A percentile compares a stretch with the other conserved stretches of the same genome.
Evolutionary conservation across 1,284 basidiomycete species (phyloP).

Genomic region (Chalciporus sp.): DNA sequence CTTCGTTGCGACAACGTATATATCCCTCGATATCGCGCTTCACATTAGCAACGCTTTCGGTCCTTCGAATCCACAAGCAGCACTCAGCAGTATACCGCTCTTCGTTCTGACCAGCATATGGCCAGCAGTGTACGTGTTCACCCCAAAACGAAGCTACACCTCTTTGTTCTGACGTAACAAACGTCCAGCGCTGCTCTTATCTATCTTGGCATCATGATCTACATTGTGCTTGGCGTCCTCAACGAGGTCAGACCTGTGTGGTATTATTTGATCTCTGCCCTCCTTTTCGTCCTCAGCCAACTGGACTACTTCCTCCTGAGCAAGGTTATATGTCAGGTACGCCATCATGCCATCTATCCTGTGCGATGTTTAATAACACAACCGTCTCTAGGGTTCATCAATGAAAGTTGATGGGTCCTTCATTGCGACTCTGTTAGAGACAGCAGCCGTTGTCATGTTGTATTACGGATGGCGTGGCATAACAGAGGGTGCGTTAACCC

Average conservation of each 20-base stretch:
- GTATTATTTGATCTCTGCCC: slow-evolving; percentile 65
- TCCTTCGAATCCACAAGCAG: slow-evolving; percentile 54
- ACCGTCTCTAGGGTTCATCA: slow-evolving; percentile 50
- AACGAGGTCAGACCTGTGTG: slow-evolving; percentile 73
- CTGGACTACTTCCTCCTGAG: slow-evolving; percentile 78
- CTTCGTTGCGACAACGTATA: slow-evolving; percentile 74
- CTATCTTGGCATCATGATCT: slow-evolving; percentile 74
- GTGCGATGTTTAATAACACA: slow-evolving; percentile 9
- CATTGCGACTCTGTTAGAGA: slow-evolving; percentile 76
- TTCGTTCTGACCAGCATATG: slow-evolving; percentile 83
- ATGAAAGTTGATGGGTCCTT: slow-evolving; percentile 80
- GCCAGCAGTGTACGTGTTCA: slow-evolving; percentile 65
- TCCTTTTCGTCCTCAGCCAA: slow-evolving; percentile 75
- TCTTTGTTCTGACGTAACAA: slow-evolving; percentile 1
- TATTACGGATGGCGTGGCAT: slow-evolving; percentile 83
- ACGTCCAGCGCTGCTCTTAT: slow-evolving; percentile 58
- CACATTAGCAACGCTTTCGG: slow-evolving; percentile 63
- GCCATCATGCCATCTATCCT: slow-evolving; percentile 25
- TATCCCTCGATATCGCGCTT: slow-evolving; percentile 77
- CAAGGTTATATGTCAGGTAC: slow-evolving; percentile 74
- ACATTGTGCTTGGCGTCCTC: slow-evolving; percentile 71
- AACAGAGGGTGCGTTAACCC: slow-evolving; percentile 68
- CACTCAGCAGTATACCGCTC: slow-evolving; percentile 65
- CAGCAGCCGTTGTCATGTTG: slow-evolving; percentile 66
- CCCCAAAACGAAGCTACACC: background rate